Evolutionary conservation across 139 green algal genomes (phyloP).

Genomic region (Tetradesmus lagerheimii): DNA sequence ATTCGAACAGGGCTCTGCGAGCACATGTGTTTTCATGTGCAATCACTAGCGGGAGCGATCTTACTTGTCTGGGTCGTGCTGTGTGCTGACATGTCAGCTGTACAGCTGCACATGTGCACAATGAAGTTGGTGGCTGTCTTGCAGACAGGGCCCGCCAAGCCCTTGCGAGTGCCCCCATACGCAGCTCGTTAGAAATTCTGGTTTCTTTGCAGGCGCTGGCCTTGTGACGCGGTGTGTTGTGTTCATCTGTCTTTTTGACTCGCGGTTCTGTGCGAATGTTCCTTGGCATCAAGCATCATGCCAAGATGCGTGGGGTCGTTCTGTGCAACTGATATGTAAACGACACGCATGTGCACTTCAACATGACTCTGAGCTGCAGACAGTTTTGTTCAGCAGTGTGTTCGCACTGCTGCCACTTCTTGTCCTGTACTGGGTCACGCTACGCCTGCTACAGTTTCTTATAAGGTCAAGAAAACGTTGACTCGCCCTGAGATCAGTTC

Average conservation of each 20-base stretch:
- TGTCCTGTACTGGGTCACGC: neutral
- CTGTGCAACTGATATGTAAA: neutral
- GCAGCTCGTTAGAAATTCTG: neutral
- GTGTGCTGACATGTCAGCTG: neutral
- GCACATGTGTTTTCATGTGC: too few relatives aligned
- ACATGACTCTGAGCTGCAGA: neutral
- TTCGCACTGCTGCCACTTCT: neutral
- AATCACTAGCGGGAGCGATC: too few relatives aligned
- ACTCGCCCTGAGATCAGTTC: neutral
- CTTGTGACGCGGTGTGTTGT: neutral
- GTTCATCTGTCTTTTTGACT: neutral
- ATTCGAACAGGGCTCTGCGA: too few relatives aligned
- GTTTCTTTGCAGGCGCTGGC: neutral
- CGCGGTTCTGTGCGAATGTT: neutral
- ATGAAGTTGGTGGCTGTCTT: neutral
- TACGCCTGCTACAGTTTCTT: neutral
- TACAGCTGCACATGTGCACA: neutral
- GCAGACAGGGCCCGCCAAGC: neutral
- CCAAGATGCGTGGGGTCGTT: neutral
- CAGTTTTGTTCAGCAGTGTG: neutral
- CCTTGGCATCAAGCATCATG: neutral
- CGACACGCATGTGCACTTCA: neutral
- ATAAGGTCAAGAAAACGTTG: neutral
- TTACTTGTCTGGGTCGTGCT: neutral
- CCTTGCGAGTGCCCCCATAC: neutral